Conservation (phyloP, 2,329 filamentous ascomycete genomes). For the Colletotrichum navitas region DNA sequence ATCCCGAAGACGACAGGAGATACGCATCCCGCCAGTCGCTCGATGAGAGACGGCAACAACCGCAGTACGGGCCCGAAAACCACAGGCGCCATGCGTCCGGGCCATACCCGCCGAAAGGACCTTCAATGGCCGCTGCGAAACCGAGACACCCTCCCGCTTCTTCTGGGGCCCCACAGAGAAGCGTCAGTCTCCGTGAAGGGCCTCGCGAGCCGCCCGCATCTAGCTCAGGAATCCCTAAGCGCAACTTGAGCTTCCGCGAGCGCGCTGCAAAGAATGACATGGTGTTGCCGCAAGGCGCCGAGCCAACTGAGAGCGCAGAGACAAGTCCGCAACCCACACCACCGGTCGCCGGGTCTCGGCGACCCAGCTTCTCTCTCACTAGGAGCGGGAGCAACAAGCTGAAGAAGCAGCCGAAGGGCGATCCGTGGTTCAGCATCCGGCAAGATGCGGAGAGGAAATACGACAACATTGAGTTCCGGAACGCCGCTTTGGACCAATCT, state of each 20-base stretch:
- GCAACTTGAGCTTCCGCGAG: conserved; percentile 72
- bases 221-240: conserved; percentile 57
- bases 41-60: conserved; percentile 45
- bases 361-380: conserved; percentile 52
- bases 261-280: conserved; percentile 62
- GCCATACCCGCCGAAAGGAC: conserved; percentile 39
- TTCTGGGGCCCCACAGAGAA: conserved; percentile 34
- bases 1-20: conserved; percentile 49
- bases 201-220: conserved; percentile 19
- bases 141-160: conserved; percentile 32
- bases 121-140: conserved; percentile 44
- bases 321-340: conserved; percentile 45
- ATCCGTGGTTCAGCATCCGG: conserved; percentile 60
- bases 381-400: conserved; percentile 70
- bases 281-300: conserved; percentile 48
- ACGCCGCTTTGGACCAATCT: conserved; percentile 43
- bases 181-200: conserved; percentile 42
- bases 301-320: conserved; percentile 23
- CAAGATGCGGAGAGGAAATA: conserved; percentile 58
- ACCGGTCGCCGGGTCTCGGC: conserved; percentile 47
- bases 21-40: conserved; percentile 45
- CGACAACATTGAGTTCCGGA: conserved; percentile 47
- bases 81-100: conserved; percentile 46
- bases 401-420: conserved; percentile 68
- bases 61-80: conserved; percentile 52